A percentile compares a stretch with the other conserved stretches of the same genome.
These are phyloP conservation scores for Xylaria curta DNA, from an alignment of 495 filamentous ascomycete species.

Conservation along the genomic window DNA sequence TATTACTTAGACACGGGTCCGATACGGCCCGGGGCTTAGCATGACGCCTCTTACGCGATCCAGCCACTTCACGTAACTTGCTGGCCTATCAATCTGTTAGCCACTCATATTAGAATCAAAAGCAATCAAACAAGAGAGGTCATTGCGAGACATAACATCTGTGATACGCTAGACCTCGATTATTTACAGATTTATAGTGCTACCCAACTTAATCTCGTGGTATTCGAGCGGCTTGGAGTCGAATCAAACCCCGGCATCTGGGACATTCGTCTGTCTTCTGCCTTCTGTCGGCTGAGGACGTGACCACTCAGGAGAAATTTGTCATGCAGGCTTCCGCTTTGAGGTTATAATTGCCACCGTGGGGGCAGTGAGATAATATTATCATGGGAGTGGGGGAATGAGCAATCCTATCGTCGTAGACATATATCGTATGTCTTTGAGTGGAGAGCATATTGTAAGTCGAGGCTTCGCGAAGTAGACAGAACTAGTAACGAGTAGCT, in stretches of 20 bases:
- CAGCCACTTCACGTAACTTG: conserved; percentile 8
- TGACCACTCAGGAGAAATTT: conserved; percentile 12
- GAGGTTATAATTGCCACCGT: conserved; percentile 11
- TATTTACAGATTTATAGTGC: conserved; percentile 23
- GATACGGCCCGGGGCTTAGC: conserved; percentile 16
- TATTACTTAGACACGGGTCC: conserved; percentile 23
- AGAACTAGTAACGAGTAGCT: background rate
- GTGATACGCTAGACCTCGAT: conserved; percentile 20
- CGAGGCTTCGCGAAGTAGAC: background rate
- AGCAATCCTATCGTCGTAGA: conserved; percentile 9
- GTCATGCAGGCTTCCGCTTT: conserved; percentile 25
- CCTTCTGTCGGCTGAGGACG: conserved; percentile 26
- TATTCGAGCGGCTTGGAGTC: conserved; percentile 5
- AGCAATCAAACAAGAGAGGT: conserved; percentile 27
- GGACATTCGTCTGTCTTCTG: conserved; percentile 7
- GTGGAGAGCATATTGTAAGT: background rate
- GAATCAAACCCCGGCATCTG: conserved; percentile 20
- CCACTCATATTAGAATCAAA: conserved; percentile 14
- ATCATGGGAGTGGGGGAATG: conserved; percentile 9
- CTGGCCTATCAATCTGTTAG: conserved; percentile 24
- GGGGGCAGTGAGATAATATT: background rate
- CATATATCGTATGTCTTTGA: background rate
- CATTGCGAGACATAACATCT: conserved; percentile 18
- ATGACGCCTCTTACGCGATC: conserved; percentile 25
- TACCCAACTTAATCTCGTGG: conserved; percentile 10